Base-by-base conservation (phyloP, 1,139 yeast genomes). In the Candida sp. region DNA sequence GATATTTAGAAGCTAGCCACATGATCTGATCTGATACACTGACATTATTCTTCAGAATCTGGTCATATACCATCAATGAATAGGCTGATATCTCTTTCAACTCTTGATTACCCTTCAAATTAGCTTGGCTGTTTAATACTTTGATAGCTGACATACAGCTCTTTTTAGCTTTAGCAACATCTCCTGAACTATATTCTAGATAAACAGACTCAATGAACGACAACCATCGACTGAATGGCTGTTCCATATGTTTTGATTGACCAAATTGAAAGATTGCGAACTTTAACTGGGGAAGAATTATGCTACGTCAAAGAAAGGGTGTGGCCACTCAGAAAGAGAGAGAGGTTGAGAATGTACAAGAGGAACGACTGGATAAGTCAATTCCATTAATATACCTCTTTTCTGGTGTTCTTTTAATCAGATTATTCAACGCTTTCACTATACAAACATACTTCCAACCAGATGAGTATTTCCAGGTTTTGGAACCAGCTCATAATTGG, bases 401-500 rank as follows among this genome's bases (percentile, higher is more conserved):
- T 25, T n/a, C 35, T 7, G 21, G 43, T 7, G 46, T 52, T 6
- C 48, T 50, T 33, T 3, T 39, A n/a, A 35, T 52, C 23, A 40
- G 56, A 32, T 49, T 85, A 4, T 33, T 80, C 54, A 90, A 90
- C 61, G 77, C 95, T 0, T 60, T 87, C 22, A 61, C 81, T 0
- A 76, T 81, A 5, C 62, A 61, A 45, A 89, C 98, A 0, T 95
- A 82, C 58, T 93, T 93, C 66, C 99, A 95, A 61, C 95, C 99
- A 0, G 99, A 95, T 62, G 99, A 95, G 62, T 95, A 75, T 66
- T 95, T 85, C 81, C 99, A 95, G 63, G 74, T 93, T 0, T 67
- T 95, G 38, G 99, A 95, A 57, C 97, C 97, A 0, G 99, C 99
- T 0, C 96, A 91, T 61, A 49, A 58, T 8, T 66, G 74, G 23